Evolutionary conservation across 164 flowering plant genomes (phyloP), one percentile per base, ranked within the genome.

Genomic region (Kalanchoe fedtschenkoi): DNA sequence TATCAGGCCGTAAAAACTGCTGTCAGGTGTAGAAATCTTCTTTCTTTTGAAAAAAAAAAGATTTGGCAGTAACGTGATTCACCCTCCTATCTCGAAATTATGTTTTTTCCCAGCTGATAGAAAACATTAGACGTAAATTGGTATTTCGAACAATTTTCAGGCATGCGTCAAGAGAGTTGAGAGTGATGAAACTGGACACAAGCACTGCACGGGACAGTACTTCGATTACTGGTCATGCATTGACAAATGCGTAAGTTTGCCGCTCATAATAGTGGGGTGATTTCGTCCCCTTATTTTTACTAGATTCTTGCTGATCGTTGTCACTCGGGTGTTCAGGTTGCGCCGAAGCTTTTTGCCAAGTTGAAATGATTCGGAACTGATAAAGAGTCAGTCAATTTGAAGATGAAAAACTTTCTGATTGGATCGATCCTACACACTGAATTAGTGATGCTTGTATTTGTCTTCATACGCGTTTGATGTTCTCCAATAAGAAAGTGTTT

Each of bases 171-270:
- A 75, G 68, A 75, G 81, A 64, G 70, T 78, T 58, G 41, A 71
- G 54, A 70, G 72, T n/a, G 81, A 78, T 43, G 79, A 78, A 4
- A 61, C 62, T 16, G 81, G 81, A 26, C 66, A 62, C 64, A 78
- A 78, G 58, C 81, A 78, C 34, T 78, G 81, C 59, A 78, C 81
- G 0, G 81, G 81, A 46, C 81, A 75, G 66, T 75, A 75, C 60
- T 78, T 78, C 57, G 81, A 78, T 44, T 78, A 75, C 54, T 75
- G 70, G 70, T 56, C 65, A 8, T 75, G 81, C 60, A 58, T 78
- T 67, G 81, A 78, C 66, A 71, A 73, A 69, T 78, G 79, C 29
- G 81, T 75, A 75, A 73, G 79, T 1, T 34, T 22, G 39, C 39
- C 33, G 34, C 35, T 47, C 15, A n/a, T 46, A 6, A 34, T 42